phyloP scores from a whole-genome alignment of 352 stramenopile genomes.

The Globisporangium takayamanum region DNA sequence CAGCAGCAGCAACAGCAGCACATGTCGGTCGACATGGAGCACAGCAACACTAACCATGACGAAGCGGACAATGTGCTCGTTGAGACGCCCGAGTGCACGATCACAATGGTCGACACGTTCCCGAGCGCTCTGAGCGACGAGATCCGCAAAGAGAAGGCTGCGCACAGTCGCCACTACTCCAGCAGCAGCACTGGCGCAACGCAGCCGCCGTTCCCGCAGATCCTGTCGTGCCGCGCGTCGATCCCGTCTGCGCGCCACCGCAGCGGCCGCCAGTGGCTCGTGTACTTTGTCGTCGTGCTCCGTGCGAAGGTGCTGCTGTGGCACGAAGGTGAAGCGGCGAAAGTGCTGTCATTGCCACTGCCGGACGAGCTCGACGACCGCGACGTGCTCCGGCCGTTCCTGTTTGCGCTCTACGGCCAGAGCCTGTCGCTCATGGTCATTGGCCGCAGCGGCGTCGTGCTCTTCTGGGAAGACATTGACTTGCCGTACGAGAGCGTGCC shows the following conservation, averaged over 20 bases:
- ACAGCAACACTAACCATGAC: conserved; percentile 1
- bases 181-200: conserved; percentile 1
- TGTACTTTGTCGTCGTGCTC: conserved; percentile 52
- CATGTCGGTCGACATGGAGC: neutral
- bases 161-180: neutral
- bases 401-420: conserved; percentile 57
- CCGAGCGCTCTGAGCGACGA: conserved; percentile 39
- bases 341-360: conserved; percentile 42
- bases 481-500: conserved; percentile 71
- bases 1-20: conserved; percentile 1
- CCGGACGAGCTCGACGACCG: conserved; percentile 45
- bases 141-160: conserved; percentile 30
- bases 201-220: conserved; percentile 12
- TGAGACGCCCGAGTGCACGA: conserved; percentile 47
- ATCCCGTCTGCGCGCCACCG: conserved; percentile 39
- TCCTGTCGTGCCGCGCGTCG: conserved; percentile 31
- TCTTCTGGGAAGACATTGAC: conserved; percentile 82
- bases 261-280: conserved; percentile 41
- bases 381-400: conserved; percentile 52
- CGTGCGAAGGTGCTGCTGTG: conserved; percentile 61
- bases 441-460: conserved; percentile 49
- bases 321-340: conserved; percentile 36
- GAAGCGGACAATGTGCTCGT: conserved; percentile 29
- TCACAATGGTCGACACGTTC: conserved; percentile 36
- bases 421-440: conserved; percentile 69